Base-by-base conservation (phyloP, 768 basidiomycete species). In the Lentinula sp. region DNA sequence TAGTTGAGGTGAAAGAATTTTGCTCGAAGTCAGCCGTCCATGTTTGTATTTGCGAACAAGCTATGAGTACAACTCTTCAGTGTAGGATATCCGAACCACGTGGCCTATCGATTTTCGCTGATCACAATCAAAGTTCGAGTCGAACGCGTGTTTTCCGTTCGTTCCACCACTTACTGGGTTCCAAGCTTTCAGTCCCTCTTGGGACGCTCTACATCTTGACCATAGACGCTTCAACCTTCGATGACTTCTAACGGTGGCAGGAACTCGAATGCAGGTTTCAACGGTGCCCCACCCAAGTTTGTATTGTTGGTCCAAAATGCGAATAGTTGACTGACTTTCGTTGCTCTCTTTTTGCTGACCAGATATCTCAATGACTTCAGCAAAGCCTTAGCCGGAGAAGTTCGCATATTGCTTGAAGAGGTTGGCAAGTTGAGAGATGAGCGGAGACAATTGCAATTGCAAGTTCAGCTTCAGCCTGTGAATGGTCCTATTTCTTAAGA, bases 311-410 rank as follows among this genome's bases (percentile, higher is more conserved):
- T 50, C 28, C 37, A 23, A 28, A 7, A 8, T 45, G 23, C 46
- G 16, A 46, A 57, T 23, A 18, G 10, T 10, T 1, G n/a, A 34
- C 5, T 52, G 2, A 40, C 21, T 5, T 16, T n/a, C 9, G 7
- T 42, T 52, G n/a, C 10, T 32, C 11, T 43, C 28, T 28, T 28
- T 28, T 28, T 28, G 52, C n/a, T 11, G 21, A 50, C 64, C 52
- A 78, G 80, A 77, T 89, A 91, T 66, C 76, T 93, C 48, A 87
- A 91, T 65, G 89, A 93, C 64, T 93, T 93, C 71, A 92, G 87
- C 68, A 91, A 88, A 68, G 88, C 90, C 0, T 79, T 93, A 28
- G 89, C 92, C 4, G 75, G 78, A 13, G 92, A 94, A 75, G 89
- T 94, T 8, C 83, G 89, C 40, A 84, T 88, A 71, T 78, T 94